Conservation (phyloP, 2,329 filamentous ascomycete species). For the Alternaria rosae region DNA sequence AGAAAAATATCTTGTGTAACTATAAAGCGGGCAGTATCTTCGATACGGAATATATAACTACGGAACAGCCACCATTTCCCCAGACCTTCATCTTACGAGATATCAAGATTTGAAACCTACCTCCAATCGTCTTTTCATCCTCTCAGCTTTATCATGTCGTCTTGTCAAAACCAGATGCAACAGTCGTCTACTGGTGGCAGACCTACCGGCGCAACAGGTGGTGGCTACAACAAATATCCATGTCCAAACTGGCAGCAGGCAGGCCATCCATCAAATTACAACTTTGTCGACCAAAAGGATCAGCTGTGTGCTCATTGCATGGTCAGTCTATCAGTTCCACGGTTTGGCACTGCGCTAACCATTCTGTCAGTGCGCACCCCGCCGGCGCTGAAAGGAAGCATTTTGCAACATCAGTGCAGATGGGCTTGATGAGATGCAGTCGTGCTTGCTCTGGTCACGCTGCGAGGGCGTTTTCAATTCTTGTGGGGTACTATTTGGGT, state of each 20-base stretch:
- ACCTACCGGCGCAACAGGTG: slow-evolving; percentile 35
- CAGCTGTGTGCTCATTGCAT: slow-evolving; percentile 32
- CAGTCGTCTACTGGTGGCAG: slow-evolving; percentile 28
- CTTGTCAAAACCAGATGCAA: slow-evolving; percentile 12
- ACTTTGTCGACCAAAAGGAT: slow-evolving; percentile 27
- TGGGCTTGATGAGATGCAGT: background rate
- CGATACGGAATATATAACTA: slow-evolving; percentile 9
- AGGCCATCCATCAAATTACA: slow-evolving; percentile 31
- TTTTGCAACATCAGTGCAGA: background rate
- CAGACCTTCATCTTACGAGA: background rate
- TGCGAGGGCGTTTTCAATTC: background rate
- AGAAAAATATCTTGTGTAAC: slow-evolving; percentile 17
- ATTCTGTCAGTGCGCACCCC: slow-evolving; percentile 31
- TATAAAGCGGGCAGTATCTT: slow-evolving; percentile 24
- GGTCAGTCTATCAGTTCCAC: slow-evolving; percentile 27
- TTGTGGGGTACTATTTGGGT: background rate
- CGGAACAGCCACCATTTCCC: slow-evolving; percentile 1
- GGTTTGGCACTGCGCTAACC: slow-evolving; percentile 24
- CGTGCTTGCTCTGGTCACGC: background rate
- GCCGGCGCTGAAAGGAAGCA: slow-evolving; percentile 15
- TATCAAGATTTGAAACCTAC: background rate
- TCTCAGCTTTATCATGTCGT: slow-evolving; percentile 23
- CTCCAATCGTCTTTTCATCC: background rate
- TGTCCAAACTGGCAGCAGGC: slow-evolving; percentile 30
- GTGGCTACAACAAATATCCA: slow-evolving; percentile 27